Base-by-base conservation (phyloP, 129 eudicot genomes). In the Ambrosia trifida region DNA sequence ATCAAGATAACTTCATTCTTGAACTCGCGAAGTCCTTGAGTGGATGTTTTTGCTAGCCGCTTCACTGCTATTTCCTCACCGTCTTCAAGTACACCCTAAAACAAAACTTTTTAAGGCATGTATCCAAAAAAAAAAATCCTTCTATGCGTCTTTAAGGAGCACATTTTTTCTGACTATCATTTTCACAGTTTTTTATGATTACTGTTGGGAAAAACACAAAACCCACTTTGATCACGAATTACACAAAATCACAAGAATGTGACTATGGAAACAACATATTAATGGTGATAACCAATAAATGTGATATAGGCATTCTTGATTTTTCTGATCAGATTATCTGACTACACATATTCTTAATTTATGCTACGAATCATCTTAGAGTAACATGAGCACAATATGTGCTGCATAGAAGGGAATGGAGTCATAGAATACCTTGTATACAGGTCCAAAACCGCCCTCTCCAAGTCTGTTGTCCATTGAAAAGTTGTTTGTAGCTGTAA, bases 401-500 rank as follows among this genome's bases (percentile, higher is more conserved):
- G 28, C 59, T 30, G 16, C 33, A 33, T 32, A 30, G 19, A 66
- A 66, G 62, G 19, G 10, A 45, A 72, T 31, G 35, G 43, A 56
- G 44, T 33, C 19, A 30, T 59, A 10, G 7, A 0, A 33, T 5
- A 82, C 80, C 80, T 68, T 77, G 62, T 76, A 81, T 17, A 81
- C 81, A 0, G 86, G 79, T 33, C 86, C 86, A 62, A 78, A 85
- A 12, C 86, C 86, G 35, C 86, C 85, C 69, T 82, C 74, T 30
- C 86, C 86, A 33, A 82, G 80, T 69, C 78, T 82, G 66, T 74
- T 78, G 61, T 69, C 41, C 3, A n/a, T 12, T 41, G 86, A 78
- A 56, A 82, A 82, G 53, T 73, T 45, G 40, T 74, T 63, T 4
- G 86, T 82, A 61, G 86, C 83, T 18, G 57, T 47, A 51, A 28